phyloP scores from a whole-genome alignment of 768 basidiomycete species.

The Boletus sensibilis region DNA sequence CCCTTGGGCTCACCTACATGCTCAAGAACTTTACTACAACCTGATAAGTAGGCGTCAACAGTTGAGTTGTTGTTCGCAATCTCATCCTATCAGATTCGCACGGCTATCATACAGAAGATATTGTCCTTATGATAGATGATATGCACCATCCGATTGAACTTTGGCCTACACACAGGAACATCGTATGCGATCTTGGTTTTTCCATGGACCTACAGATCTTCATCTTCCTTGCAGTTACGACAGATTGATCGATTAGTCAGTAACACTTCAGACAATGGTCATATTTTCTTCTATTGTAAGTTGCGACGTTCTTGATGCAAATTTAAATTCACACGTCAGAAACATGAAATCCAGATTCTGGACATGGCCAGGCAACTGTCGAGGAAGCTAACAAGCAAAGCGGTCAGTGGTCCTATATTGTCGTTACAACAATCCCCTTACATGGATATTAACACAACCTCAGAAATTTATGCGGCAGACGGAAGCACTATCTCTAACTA shows the following conservation, averaged over 20 bases:
- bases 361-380: conserved; percentile 7
- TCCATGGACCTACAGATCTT: not conserved
- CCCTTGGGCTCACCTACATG: conserved; percentile 5
- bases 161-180: conserved; percentile 42
- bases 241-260: conserved; percentile 43
- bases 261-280: conserved; percentile 41
- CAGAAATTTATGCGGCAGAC: not conserved
- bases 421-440: not conserved
- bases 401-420: conserved; percentile 32
- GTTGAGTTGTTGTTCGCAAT: not conserved
- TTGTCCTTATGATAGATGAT: conserved; percentile 34
- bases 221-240: conserved; percentile 30
- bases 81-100: conserved; percentile 13
- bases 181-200: conserved; percentile 32
- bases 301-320: not conserved
- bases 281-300: conserved; percentile 54
- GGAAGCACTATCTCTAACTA: conserved; percentile 6
- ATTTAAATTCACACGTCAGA: not conserved
- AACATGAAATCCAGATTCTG: conserved; percentile 4
- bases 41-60: conserved; percentile 4
- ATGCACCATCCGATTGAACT: conserved; percentile 17
- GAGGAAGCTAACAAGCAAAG: conserved; percentile 46
- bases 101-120: conserved; percentile 38
- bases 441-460: not conserved
- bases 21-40: not conserved